These are phyloP conservation scores for Simplicillium sp. DNA, from an alignment of 2,329 filamentous ascomycete genomes.

Conservation along the genomic window DNA sequence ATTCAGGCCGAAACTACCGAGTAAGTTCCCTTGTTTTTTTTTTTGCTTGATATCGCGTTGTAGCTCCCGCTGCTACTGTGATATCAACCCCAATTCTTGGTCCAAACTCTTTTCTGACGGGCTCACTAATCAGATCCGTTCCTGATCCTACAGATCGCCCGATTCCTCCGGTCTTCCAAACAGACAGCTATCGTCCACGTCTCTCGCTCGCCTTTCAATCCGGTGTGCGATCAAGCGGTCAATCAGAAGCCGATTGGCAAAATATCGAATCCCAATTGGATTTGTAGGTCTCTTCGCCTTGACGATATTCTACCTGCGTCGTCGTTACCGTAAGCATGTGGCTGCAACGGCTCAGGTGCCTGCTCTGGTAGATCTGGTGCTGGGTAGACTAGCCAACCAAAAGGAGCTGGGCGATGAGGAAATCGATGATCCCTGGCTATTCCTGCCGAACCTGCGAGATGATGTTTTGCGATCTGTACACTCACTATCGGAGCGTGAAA, in stretches of 20 bases:
- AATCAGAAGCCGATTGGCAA: constrained; percentile 70
- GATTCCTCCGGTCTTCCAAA: constrained; percentile 51
- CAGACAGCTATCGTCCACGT: constrained; percentile 68
- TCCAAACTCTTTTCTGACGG: constrained; percentile 39
- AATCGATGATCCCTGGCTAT: constrained; percentile 68
- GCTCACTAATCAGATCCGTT: constrained; percentile 78
- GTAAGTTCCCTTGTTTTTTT: constrained; percentile 37
- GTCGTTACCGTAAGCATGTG: constrained; percentile 51
- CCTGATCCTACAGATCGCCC: constrained; percentile 62
- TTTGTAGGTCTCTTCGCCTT: constrained; percentile 43
- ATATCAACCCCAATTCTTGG: constrained; percentile 11
- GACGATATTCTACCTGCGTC: constrained; percentile 52
- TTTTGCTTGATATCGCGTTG: constrained; percentile 8
- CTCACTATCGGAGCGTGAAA: constrained; percentile 63
- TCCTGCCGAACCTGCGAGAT: constrained; percentile 81
- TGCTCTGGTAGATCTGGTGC: constrained; percentile 70
- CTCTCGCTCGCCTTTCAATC: constrained; percentile 87
- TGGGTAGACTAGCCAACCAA: constrained; percentile 74
- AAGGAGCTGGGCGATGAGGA: constrained; percentile 66
- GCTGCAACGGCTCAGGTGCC: constrained; percentile 68
- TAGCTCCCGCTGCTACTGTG: constrained; percentile 4
- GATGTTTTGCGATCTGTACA: constrained; percentile 82
- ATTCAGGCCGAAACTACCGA: constrained; percentile 25
- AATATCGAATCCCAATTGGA: constrained; percentile 80
- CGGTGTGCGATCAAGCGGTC: constrained; percentile 69